These are phyloP conservation scores for Trichocladium uniseriatum DNA, from an alignment of 495 filamentous ascomycete species.

Conservation along the genomic window DNA sequence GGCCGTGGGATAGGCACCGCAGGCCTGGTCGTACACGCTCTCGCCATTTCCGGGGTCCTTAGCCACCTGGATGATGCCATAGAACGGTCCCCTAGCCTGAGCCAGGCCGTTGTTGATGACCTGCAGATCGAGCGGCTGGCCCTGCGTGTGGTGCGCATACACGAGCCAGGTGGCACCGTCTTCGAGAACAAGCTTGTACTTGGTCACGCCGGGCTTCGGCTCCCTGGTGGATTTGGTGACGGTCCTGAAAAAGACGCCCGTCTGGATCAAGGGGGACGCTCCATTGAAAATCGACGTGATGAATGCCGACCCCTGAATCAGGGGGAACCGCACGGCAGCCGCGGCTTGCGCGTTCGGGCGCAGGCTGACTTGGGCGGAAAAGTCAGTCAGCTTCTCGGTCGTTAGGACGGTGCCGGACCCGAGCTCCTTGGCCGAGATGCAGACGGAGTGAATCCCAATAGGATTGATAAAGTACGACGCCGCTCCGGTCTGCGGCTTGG, in stretches of 20 bases:
- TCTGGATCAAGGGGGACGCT: conserved; percentile 61
- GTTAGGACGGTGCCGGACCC: conserved; percentile 48
- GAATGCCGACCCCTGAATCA: conserved; percentile 87
- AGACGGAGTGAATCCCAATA: conserved; percentile 68
- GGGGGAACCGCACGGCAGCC: conserved; percentile 59
- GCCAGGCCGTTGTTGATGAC: conserved; percentile 39
- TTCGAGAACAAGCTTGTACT: conserved; percentile 63
- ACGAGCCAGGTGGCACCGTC: conserved; percentile 72
- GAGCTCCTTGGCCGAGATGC: conserved; percentile 70
- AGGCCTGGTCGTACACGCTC: conserved; percentile 59
- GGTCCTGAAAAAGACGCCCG: conserved; percentile 60
- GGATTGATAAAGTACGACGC: conserved; percentile 72
- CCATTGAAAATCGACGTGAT: conserved; percentile 70
- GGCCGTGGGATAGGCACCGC: conserved; percentile 61
- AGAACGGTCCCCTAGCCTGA: conserved; percentile 37
- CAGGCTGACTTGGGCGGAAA: conserved; percentile 66
- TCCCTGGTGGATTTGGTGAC: conserved; percentile 51
- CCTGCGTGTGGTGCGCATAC: conserved; percentile 54
- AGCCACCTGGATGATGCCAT: conserved; percentile 70
- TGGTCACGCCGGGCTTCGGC: conserved; percentile 56
- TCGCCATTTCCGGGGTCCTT: conserved; percentile 60
- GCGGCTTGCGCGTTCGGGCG: conserved; percentile 41
- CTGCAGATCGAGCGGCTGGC: conserved; percentile 34
- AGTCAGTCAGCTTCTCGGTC: conserved; percentile 52
- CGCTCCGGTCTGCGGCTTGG: conserved; percentile 41